These are phyloP conservation scores for Leishmania turanica DNA, from an alignment of 208 protist genomes.

Conservation along the genomic window DNA sequence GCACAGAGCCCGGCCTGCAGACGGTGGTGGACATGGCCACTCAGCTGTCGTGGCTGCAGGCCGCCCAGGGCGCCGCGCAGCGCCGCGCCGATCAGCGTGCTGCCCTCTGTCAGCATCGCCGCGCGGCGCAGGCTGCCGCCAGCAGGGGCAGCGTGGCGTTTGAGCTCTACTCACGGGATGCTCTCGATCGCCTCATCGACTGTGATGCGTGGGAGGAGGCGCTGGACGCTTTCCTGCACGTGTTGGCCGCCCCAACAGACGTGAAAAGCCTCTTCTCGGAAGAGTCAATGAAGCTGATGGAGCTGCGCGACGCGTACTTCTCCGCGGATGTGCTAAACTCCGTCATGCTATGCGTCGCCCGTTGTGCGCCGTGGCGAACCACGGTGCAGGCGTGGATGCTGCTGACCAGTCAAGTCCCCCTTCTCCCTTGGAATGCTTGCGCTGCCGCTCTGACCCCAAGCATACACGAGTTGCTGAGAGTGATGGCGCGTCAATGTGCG, in stretches of 20 bases:
- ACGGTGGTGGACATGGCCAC: constrained; percentile 3
- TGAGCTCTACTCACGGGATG: constrained; percentile 1
- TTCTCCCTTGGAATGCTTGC: constrained; percentile 11
- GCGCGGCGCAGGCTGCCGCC: background rate
- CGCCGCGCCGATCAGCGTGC: constrained; percentile 12
- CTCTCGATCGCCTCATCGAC: constrained; percentile 18
- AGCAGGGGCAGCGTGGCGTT: background rate
- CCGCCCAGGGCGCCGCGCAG: background rate
- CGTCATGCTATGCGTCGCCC: constrained; percentile 26
- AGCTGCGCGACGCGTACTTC: constrained; percentile 26
- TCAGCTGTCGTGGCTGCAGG: constrained; percentile 20
- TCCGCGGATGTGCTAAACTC: constrained; percentile 11
- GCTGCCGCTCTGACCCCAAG: background rate
- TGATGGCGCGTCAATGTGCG: constrained; percentile 35
- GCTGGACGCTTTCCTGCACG: constrained; percentile 15
- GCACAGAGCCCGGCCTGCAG: background rate
- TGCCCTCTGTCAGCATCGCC: constrained; percentile 4
- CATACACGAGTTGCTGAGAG: constrained; percentile 14
- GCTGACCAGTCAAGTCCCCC: constrained; percentile 20
- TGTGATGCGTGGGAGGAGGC: constrained; percentile 35
- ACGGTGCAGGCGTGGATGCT: constrained; percentile 31
- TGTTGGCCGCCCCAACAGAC: background rate
- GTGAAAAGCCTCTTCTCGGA: constrained; percentile 5
- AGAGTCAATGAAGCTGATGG: constrained; percentile 10
- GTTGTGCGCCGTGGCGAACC: constrained; percentile 34